Evolutionary conservation across 495 filamentous ascomycete genomes (phyloP).

Genomic region (Viridothelium virens): DNA sequence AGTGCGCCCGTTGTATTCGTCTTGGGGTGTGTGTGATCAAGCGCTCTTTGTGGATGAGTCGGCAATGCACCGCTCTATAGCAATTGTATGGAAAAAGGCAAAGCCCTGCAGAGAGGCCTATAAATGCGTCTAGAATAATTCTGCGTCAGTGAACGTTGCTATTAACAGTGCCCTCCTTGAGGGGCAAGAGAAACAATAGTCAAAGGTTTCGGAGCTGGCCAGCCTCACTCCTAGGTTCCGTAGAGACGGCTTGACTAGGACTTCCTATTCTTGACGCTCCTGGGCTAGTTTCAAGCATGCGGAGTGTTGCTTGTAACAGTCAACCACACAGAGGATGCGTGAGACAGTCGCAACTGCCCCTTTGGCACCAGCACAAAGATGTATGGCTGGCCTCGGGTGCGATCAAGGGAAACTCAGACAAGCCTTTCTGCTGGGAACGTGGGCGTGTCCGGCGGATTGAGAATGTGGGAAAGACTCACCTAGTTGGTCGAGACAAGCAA

Average conservation of each 20-base stretch:
- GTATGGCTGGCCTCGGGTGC: neutral
- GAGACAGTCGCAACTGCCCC: neutral
- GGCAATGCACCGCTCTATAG: neutral
- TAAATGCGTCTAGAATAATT: neutral
- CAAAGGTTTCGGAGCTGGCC: neutral
- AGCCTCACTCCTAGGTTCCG: neutral
- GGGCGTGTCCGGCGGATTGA: neutral
- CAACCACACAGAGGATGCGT: neutral
- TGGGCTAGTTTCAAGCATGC: neutral
- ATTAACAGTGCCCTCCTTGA: neutral
- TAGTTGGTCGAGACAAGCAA: neutral
- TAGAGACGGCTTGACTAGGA: neutral
- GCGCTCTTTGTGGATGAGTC: neutral
- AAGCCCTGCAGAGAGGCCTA: neutral
- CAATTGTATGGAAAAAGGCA: neutral
- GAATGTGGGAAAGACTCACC: slow-evolving; percentile 1
- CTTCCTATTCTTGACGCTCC: neutral
- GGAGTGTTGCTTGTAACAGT: neutral
- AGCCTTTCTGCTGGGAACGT: neutral
- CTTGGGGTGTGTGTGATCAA: neutral
- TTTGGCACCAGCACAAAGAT: neutral
- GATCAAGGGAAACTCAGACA: slow-evolving; percentile 8
- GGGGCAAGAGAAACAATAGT: neutral
- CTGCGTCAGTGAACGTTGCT: neutral
- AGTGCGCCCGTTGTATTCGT: neutral